Evolutionary conservation across 2,329 filamentous ascomycete species (phyloP).

Genomic region (Cercospora sp.): DNA sequence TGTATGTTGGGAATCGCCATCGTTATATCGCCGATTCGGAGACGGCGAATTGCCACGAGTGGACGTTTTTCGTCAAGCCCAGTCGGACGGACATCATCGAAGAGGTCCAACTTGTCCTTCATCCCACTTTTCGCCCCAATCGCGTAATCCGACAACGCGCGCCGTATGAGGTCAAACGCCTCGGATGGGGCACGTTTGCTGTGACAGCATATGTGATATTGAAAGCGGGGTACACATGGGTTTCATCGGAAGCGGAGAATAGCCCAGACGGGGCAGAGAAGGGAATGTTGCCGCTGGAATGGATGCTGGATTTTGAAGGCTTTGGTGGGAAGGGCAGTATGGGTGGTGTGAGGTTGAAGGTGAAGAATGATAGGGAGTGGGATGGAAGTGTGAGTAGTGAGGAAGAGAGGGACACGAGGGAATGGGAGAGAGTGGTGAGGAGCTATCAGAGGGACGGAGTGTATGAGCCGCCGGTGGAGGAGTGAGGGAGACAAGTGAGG

Average conservation of each 20-base stretch:
- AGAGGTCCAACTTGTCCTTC: constrained; percentile 46
- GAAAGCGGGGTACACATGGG: constrained; percentile 48
- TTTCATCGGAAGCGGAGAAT: constrained; percentile 42
- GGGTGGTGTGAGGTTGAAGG: constrained; percentile 44
- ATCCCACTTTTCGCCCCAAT: constrained; percentile 47
- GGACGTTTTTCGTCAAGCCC: constrained; percentile 50
- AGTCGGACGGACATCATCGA: constrained; percentile 49
- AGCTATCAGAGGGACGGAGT: constrained; percentile 32
- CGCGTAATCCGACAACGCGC: constrained; percentile 39
- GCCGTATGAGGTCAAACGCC: constrained; percentile 45
- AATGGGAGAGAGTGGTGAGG: constrained; percentile 29
- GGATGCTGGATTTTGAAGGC: constrained; percentile 47
- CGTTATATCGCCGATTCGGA: constrained; percentile 28
- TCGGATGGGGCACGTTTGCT: constrained; percentile 48
- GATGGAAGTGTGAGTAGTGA: constrained; percentile 26
- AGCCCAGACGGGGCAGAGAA: constrained; percentile 38
- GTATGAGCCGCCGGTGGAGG: constrained; percentile 26
- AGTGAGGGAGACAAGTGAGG: neutral
- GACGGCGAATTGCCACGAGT: constrained; percentile 41
- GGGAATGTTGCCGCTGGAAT: constrained; percentile 43
- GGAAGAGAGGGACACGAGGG: constrained; percentile 32
- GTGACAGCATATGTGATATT: constrained; percentile 45
- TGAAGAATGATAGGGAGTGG: constrained; percentile 39
- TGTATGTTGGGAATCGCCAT: constrained; percentile 50
- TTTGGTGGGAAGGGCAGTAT: constrained; percentile 43